These are phyloP conservation scores for Rhytidiadelphus loreus DNA, from an alignment of 225 moss, liverwort and hornwort genomes.

Conservation along the genomic window DNA sequence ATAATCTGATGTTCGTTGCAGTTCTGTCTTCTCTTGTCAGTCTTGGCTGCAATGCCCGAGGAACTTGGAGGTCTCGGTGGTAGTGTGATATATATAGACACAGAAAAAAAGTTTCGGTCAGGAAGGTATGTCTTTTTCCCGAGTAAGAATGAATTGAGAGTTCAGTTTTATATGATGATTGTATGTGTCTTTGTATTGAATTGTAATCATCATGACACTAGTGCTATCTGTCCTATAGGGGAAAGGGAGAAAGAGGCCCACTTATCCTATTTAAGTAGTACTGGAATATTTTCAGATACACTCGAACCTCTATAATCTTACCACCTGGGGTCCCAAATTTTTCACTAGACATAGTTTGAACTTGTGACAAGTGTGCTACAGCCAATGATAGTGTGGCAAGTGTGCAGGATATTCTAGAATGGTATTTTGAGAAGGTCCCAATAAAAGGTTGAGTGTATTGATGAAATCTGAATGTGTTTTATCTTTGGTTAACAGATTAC, in stretches of 20 bases:
- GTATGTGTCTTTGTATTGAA: not conserved
- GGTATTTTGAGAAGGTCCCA: not conserved
- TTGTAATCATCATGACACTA: not conserved
- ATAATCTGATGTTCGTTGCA: constrained; percentile 20
- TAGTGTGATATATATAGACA: constrained; percentile 69
- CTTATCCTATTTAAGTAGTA: not conserved
- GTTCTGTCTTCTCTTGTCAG: constrained; percentile 62
- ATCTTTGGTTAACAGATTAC: constrained; percentile 34
- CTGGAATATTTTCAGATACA: not conserved
- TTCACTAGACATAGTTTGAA: not conserved
- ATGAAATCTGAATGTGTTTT: not conserved
- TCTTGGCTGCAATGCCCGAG: constrained; percentile 51
- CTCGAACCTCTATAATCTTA: not conserved
- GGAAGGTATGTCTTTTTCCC: constrained; percentile 29
- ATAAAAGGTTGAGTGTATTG: not conserved
- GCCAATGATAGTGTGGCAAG: not conserved
- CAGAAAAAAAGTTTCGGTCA: constrained; percentile 66
- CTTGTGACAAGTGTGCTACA: not conserved
- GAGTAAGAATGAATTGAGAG: not conserved
- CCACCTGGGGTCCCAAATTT: not conserved
- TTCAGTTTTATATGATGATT: not conserved
- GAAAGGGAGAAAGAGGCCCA: not conserved
- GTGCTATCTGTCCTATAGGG: not conserved
- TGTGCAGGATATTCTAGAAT: not conserved
- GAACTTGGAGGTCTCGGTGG: constrained; percentile 42